A percentile compares a stretch with the other conserved stretches of the same genome.
These are phyloP conservation scores for Sindora glabra DNA, from an alignment of 306 rosid genomes.

Conservation along the genomic window DNA sequence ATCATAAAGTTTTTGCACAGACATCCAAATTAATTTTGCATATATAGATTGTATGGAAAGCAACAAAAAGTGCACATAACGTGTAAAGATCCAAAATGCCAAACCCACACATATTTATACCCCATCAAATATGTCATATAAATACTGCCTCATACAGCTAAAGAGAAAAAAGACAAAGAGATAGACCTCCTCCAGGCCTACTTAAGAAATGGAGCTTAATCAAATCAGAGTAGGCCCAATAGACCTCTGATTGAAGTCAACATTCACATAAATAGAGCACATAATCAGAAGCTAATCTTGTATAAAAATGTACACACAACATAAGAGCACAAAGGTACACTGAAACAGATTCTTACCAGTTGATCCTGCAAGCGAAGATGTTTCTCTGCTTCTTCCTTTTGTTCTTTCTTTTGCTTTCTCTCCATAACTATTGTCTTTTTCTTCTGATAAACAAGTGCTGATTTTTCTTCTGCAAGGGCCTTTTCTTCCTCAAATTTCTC, in stretches of 20 bases:
- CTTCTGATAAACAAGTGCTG: constrained; percentile 86
- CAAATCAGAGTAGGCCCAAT: not conserved
- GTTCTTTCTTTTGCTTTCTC: constrained; percentile 96
- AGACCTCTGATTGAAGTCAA: not conserved
- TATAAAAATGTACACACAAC: not conserved
- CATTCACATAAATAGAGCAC: not conserved
- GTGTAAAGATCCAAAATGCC: not conserved
- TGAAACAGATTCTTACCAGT: constrained; percentile 44
- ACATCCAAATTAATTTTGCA: no score
- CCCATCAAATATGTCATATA: not conserved
- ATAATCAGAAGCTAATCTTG: not conserved
- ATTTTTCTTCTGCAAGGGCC: constrained; percentile 75
- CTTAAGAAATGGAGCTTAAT: not conserved
- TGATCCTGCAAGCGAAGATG: constrained; percentile 69
- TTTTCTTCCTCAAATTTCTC: constrained; percentile 83
- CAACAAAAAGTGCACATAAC: not conserved
- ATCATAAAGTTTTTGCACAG: no score
- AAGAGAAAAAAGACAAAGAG: not conserved
- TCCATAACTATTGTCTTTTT: constrained; percentile 80
- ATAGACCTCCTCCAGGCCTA: not conserved
- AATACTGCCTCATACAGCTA: not conserved
- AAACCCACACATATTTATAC: no score
- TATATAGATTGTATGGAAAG: no score
- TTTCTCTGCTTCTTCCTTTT: constrained; percentile 94
- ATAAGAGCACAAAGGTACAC: constrained; percentile 13